Evolutionary conservation across 1,139 yeast species (phyloP).

Genomic region (Pichia kudriavzevii): DNA sequence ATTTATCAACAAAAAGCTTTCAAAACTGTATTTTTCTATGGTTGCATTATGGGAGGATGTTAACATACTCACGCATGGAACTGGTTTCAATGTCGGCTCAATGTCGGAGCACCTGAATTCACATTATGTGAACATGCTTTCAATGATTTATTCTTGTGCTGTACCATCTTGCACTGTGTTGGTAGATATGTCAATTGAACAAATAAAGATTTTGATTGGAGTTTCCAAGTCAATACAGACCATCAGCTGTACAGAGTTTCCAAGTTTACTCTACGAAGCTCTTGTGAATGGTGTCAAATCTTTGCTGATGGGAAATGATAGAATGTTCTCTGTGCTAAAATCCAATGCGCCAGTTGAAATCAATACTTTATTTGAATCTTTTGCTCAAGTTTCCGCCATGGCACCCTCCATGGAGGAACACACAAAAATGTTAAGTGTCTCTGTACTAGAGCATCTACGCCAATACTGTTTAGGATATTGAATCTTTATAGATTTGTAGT

Average conservation of each 20-base stretch:
- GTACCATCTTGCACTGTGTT: slow-evolving; percentile 46
- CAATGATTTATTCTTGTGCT: slow-evolving; percentile 49
- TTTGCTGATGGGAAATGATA: slow-evolving; percentile 10
- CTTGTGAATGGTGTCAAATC: slow-evolving; percentile 6
- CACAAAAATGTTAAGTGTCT: not conserved
- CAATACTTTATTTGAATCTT: slow-evolving; percentile 2
- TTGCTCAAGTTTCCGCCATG: slow-evolving; percentile 2
- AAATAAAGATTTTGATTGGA: slow-evolving; percentile 31
- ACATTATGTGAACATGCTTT: slow-evolving; percentile 54
- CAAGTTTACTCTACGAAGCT: slow-evolving; percentile 8
- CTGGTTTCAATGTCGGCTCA: slow-evolving; percentile 41
- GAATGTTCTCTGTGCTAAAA: slow-evolving; percentile 5
- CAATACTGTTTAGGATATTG: too few relatives aligned
- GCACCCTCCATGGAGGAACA: slow-evolving; percentile 8
- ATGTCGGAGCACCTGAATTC: slow-evolving; percentile 49
- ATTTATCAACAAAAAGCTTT: slow-evolving; percentile 39
- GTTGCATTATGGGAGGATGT: slow-evolving; percentile 47
- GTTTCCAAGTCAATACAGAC: slow-evolving; percentile 10
- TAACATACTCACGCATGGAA: slow-evolving; percentile 17
- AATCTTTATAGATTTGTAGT: too few relatives aligned
- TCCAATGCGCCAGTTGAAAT: slow-evolving; percentile 6
- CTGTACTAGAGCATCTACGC: too few relatives aligned
- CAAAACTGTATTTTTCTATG: slow-evolving; percentile 49
- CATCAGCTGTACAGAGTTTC: slow-evolving; percentile 2
- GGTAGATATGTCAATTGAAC: slow-evolving; percentile 52